Percentiles rank a stretch among this genome's conserved stretches.
Conservation (phyloP, 345 rosid species). For the Pseudoturritis turrita region DNA sequence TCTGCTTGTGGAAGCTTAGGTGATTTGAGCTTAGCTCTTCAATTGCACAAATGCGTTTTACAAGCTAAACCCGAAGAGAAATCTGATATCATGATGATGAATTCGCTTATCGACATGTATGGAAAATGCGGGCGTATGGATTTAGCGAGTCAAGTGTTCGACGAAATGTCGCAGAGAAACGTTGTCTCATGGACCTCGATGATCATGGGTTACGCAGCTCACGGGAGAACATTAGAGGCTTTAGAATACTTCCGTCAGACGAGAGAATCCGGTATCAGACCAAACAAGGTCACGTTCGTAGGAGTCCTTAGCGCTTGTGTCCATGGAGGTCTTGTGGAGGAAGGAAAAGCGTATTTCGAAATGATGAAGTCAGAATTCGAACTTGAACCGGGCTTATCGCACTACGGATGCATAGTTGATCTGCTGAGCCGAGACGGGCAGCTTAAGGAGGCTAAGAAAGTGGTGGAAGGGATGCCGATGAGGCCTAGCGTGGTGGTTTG, state of each 20-base stretch:
- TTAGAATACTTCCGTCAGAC: slow-evolving; percentile 49
- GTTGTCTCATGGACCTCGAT: slow-evolving; percentile 87
- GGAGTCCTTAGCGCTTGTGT: slow-evolving; percentile 82
- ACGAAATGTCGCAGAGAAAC: slow-evolving; percentile 41
- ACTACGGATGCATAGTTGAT: slow-evolving; percentile 84
- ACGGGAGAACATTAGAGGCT: slow-evolving; percentile 58
- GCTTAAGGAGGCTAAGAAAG: slow-evolving; percentile 61
- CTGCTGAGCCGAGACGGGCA: slow-evolving; percentile 65
- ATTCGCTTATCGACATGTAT: slow-evolving; percentile 70
- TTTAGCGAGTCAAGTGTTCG: slow-evolving; percentile 53
- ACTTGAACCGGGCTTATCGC: slow-evolving; percentile 47
- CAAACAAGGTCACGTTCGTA: slow-evolving; percentile 69
- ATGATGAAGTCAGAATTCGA: slow-evolving; percentile 55
- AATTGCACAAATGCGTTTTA: slow-evolving; percentile 67
- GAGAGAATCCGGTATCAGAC: slow-evolving; percentile 52
- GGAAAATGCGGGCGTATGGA: slow-evolving; percentile 92
- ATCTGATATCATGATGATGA: slow-evolving; percentile 56
- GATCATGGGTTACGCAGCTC: slow-evolving; percentile 64
- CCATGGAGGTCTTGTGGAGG: slow-evolving; percentile 73
- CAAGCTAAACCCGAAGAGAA: slow-evolving; percentile 43
- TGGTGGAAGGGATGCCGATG: slow-evolving; percentile 78
- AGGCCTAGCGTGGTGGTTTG: slow-evolving; percentile 63
- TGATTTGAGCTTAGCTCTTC: slow-evolving; percentile 56
- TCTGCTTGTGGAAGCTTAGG: slow-evolving; percentile 82
- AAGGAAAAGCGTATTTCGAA: slow-evolving; percentile 53